Base-by-base conservation (phyloP, 179 eudicot species). In the Nepenthes alata region DNA sequence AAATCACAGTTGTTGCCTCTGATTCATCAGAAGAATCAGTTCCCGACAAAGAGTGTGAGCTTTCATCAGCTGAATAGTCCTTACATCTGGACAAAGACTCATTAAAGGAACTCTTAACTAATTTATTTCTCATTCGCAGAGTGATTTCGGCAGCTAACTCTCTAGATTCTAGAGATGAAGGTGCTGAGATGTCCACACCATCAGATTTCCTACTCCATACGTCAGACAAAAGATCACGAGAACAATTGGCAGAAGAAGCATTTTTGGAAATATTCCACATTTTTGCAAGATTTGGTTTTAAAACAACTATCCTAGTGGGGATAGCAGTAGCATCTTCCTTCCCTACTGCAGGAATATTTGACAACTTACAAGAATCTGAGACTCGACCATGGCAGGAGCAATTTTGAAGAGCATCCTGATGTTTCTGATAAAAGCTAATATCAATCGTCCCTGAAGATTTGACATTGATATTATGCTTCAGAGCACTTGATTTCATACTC, bases 1-100 rank as follows among this genome's bases (percentile, higher is more conserved):
- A 63, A 62, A 80, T 60, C 14, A 74, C 50, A 35, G 60, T 58
- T 6, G 74, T 67, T 52, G 64, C 70, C 15, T 85, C 95, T 35
- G 84, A 75, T 39, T 76, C 94, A 77, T 81, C 75, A 2, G 85
- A 78, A 39, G 89, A 87, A 55, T 85, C 95, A 75, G 80, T 83
- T 63, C 72, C 89, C 38, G 85, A 84, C 47, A 69, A 57, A 65
- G 78, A 82, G 68, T 62, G 74, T n/a, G 89, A 84, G 73, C 96
- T 86, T 74, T 84, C 95, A 61, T 89, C 96, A 61, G 87, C 98
- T 39, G 84, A 81, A 77, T 90, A 83, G 61, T 87, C 95, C 75
- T 60, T 78, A 49, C 66, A 55, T 59, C 74, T 74, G 45, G 63
- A 58, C 56, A 68, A 60, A 48, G 70, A 54, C 34, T 66, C 62